A percentile compares a stretch with the other conserved stretches of the same genome.
Conservation (phyloP, 1,284 basidiomycete genomes). For the Heliocybe sulcata region DNA sequence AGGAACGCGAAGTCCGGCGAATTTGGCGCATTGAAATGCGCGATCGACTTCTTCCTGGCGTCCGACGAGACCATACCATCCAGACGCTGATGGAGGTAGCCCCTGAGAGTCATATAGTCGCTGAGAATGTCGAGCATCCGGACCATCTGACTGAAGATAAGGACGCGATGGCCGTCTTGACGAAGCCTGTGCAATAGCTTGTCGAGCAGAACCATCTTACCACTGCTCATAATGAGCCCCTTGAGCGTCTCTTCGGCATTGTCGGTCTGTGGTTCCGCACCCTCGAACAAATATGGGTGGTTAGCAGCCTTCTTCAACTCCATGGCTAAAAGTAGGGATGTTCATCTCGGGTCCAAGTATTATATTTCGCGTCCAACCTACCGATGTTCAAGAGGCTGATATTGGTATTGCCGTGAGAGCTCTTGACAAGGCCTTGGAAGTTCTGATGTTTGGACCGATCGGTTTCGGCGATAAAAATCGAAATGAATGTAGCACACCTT, state of each 20-base stretch:
- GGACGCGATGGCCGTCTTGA: constrained; percentile 89
- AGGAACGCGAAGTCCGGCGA: constrained; percentile 76
- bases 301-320: constrained; percentile 97
- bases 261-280: constrained; percentile 78
- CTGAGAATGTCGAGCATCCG: constrained; percentile 98
- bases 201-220: constrained; percentile 97
- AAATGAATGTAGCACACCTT: constrained; percentile 46
- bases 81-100: constrained; percentile 75
- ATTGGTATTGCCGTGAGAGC: constrained; percentile 73
- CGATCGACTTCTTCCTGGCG: constrained; percentile 79
- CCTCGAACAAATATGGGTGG: constrained; percentile 97
- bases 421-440: constrained; percentile 88
- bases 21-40: constrained; percentile 69
- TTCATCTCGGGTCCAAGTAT: constrained; percentile 2
- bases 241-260: constrained; percentile 85
- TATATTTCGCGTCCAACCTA: constrained; percentile 23
- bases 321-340: constrained; percentile 68
- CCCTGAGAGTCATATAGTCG: constrained; percentile 90
- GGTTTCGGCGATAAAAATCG: background rate
- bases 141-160: constrained; percentile 99
- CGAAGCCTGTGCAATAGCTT: constrained; percentile 87
- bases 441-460: constrained; percentile 47
- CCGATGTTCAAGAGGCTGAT: constrained; percentile 94
- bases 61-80: constrained; percentile 75
- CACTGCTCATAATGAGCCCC: constrained; percentile 96